phyloP scores from a whole-genome alignment of 495 filamentous ascomycete genomes.

The Penicillium pulvis region DNA sequence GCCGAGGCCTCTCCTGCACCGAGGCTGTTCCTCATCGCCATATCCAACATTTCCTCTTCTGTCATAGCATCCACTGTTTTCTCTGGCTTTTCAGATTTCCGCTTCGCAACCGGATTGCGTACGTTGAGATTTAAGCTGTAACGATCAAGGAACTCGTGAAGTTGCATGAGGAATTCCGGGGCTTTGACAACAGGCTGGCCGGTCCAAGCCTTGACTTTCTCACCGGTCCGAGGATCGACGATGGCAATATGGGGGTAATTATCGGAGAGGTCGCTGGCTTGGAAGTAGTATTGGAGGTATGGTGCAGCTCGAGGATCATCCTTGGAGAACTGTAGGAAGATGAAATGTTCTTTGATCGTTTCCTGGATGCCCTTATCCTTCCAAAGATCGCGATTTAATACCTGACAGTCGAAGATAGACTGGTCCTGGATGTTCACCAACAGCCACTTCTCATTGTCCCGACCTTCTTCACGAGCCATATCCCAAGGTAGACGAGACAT shows the following conservation, averaged over 20 bases:
- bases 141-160: slow-evolving; percentile 93
- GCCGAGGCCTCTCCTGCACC: slow-evolving; percentile 38
- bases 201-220: slow-evolving; percentile 96
- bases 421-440: slow-evolving; percentile 93
- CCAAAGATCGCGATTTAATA: slow-evolving; percentile 93
- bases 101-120: slow-evolving; percentile 87
- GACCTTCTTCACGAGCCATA: slow-evolving; percentile 77
- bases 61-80: slow-evolving; percentile 85
- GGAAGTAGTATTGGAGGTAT: slow-evolving; percentile 91
- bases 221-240: slow-evolving; percentile 91
- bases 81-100: slow-evolving; percentile 72
- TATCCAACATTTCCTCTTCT: slow-evolving; percentile 93
- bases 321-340: slow-evolving; percentile 92
- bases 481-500: slow-evolving; percentile 78
- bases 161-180: slow-evolving; percentile 81
- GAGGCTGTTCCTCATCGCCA: slow-evolving; percentile 87
- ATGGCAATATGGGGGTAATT: slow-evolving; percentile 95
- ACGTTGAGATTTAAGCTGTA: slow-evolving; percentile 86
- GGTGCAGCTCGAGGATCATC: slow-evolving; percentile 71
- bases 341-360: slow-evolving; percentile 85
- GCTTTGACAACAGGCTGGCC: slow-evolving; percentile 75
- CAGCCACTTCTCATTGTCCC: slow-evolving; percentile 87
- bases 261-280: slow-evolving; percentile 66
- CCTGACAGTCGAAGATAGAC: slow-evolving; percentile 88
- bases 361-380: slow-evolving; percentile 76